phyloP scores from a whole-genome alignment of 306 rosid species.

The Ormosia semicastrata region DNA sequence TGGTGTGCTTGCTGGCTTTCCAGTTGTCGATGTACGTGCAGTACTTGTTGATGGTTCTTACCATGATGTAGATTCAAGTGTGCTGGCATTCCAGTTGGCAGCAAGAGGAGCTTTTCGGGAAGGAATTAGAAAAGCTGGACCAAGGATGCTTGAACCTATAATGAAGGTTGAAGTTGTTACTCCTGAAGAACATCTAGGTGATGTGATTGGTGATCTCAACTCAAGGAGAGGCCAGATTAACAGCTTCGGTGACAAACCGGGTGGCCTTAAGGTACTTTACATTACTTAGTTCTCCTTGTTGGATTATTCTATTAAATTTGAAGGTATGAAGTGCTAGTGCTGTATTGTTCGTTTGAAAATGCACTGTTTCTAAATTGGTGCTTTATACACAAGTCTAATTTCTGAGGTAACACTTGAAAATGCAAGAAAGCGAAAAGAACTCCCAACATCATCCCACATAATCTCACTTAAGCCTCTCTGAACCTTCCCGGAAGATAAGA shows the following conservation, averaged over 20 bases:
- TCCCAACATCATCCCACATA: not conserved
- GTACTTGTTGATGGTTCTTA: slow-evolving; percentile 81
- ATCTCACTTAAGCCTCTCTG: not conserved
- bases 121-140: slow-evolving; percentile 79
- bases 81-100: slow-evolving; percentile 92
- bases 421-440: not conserved
- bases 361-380: not conserved
- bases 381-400: not conserved
- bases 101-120: slow-evolving; percentile 97
- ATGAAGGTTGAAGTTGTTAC: slow-evolving; percentile 98
- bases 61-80: slow-evolving; percentile 98
- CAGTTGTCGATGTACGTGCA: slow-evolving; percentile 90
- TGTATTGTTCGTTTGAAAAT: not conserved
- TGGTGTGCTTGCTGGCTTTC: slow-evolving; percentile 96
- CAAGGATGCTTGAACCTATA: slow-evolving; percentile 91
- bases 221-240: slow-evolving; percentile 98
- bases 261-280: slow-evolving; percentile 84
- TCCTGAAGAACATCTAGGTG: slow-evolving; percentile 95
- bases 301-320: not conserved
- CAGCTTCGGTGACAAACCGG: slow-evolving; percentile 92
- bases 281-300: slow-evolving; percentile 6
- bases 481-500: not conserved
- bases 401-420: slow-evolving; percentile 9
- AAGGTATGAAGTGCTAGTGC: not conserved
- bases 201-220: slow-evolving; percentile 96